Conservation (phyloP, 2,329 filamentous ascomycete genomes). For the Trichoderma semiorbis region DNA sequence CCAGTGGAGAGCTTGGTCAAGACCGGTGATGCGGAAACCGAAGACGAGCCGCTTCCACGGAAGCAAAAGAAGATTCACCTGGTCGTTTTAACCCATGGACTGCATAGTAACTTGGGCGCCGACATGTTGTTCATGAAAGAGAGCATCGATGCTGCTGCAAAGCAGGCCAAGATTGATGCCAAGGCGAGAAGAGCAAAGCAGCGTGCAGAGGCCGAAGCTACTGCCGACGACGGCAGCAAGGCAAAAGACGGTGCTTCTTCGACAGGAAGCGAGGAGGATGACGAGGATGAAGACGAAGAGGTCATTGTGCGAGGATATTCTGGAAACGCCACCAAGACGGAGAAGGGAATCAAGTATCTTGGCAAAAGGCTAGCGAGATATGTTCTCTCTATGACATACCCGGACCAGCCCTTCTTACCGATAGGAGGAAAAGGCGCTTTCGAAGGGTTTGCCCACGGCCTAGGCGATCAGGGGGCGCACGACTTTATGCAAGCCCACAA, state of each 20-base stretch:
- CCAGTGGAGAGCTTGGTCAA: conserved; percentile 34
- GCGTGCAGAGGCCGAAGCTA: conserved; percentile 28
- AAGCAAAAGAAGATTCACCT: conserved; percentile 81
- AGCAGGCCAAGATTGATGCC: conserved; percentile 67
- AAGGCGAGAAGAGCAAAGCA: conserved; percentile 56
- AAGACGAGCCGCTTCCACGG: conserved; percentile 29
- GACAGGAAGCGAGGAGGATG: conserved; percentile 38
- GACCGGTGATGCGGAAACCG: conserved; percentile 31
- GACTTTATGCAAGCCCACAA: conserved; percentile 53
- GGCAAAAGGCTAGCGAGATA: conserved; percentile 93
- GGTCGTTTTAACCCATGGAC: conserved; percentile 86
- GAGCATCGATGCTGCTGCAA: conserved; percentile 83
- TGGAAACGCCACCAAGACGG: conserved; percentile 86
- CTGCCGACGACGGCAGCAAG: neutral
- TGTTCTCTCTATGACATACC: conserved; percentile 84
- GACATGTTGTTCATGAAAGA: conserved; percentile 98
- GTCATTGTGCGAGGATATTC: conserved; percentile 87
- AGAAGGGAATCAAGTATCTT: conserved; percentile 93
- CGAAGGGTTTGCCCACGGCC: conserved; percentile 40
- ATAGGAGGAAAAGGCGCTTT: conserved; percentile 48
- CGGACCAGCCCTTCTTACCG: conserved; percentile 85
- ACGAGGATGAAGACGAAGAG: conserved; percentile 72
- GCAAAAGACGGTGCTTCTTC: neutral
- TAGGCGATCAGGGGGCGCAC: conserved; percentile 38
- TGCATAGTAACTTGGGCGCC: conserved; percentile 92